Evolutionary conservation across 495 filamentous ascomycete species (phyloP).

Genomic region (Jackrogersella minutella): DNA sequence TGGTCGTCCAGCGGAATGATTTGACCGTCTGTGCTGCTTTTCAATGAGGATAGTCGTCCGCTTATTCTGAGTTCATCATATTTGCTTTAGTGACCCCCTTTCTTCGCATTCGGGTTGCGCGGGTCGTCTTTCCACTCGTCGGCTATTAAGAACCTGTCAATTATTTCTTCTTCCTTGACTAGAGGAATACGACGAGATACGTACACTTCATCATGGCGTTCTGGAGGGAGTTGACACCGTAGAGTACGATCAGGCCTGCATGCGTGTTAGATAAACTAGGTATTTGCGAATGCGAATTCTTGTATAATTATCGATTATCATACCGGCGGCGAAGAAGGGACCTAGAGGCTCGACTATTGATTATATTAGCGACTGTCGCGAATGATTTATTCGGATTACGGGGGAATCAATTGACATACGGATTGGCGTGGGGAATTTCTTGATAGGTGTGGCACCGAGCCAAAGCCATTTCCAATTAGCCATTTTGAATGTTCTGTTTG

Average conservation of each 20-base stretch:
- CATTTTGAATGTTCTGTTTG: slow-evolving; percentile 64
- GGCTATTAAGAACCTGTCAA: slow-evolving; percentile 61
- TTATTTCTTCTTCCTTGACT: slow-evolving; percentile 9
- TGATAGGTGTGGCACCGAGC: slow-evolving; percentile 69
- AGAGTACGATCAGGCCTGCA: slow-evolving; percentile 79
- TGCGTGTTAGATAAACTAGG: slow-evolving; percentile 16
- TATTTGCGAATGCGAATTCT: not conserved
- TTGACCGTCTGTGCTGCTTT: slow-evolving; percentile 37
- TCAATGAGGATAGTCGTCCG: slow-evolving; percentile 14
- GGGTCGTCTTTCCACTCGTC: slow-evolving; percentile 97
- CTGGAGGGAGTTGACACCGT: slow-evolving; percentile 84
- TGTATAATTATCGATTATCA: slow-evolving; percentile 45
- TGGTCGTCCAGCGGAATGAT: slow-evolving; percentile 31
- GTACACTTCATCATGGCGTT: slow-evolving; percentile 75
- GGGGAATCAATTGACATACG: slow-evolving; percentile 67
- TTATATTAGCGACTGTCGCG: slow-evolving; percentile 35
- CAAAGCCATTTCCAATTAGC: too few species aligned
- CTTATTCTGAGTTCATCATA: slow-evolving; percentile 2
- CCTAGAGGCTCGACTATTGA: slow-evolving; percentile 81
- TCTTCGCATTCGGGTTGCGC: slow-evolving; percentile 78
- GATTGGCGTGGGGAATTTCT: slow-evolving; percentile 90
- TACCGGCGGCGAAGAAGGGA: slow-evolving; percentile 96
- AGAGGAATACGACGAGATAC: slow-evolving; percentile 45
- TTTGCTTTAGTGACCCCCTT: slow-evolving; percentile 54
- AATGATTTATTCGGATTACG: slow-evolving; percentile 21